Conservation (phyloP, 2,329 filamentous ascomycete genomes). For the Nigrospora osmanthi region DNA sequence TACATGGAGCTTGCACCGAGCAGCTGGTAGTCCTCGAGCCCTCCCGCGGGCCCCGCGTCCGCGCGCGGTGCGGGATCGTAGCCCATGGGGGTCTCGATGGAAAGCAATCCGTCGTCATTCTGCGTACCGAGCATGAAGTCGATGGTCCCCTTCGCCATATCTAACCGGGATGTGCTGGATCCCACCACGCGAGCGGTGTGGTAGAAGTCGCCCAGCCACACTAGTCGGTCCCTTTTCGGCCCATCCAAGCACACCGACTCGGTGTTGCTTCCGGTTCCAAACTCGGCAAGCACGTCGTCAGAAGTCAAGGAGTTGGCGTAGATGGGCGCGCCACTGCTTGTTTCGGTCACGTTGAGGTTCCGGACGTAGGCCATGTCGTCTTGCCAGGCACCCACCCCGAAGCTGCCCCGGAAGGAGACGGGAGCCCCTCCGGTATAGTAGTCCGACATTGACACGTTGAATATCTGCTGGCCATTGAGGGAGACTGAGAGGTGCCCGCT, state of each 20-base stretch:
- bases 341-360: constrained; percentile 20
- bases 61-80: constrained; percentile 4
- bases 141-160: constrained; percentile 25
- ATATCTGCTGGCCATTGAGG: constrained; percentile 13
- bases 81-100: constrained; percentile 6
- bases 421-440: constrained; percentile 4
- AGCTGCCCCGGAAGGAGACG: constrained; percentile 19
- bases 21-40: constrained; percentile 12
- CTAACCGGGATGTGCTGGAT: constrained; percentile 24
- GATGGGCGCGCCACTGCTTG: constrained; percentile 18
- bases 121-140: constrained; percentile 15
- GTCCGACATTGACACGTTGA: constrained; percentile 6
- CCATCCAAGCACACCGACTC: constrained; percentile 30
- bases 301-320: constrained; percentile 21
- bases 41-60: not conserved
- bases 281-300: constrained; percentile 23
- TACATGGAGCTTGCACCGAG: constrained; percentile 8
- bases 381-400: constrained; percentile 31
- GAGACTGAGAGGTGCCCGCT: constrained; percentile 17
- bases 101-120: constrained; percentile 6
- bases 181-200: constrained; percentile 28
- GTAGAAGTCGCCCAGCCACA: constrained; percentile 34
- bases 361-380: constrained; percentile 27
- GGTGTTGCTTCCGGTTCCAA: constrained; percentile 23
- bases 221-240: constrained; percentile 29